Evolutionary conservation across 768 basidiomycete genomes (phyloP).

Genomic region (Podaxis sp.): DNA sequence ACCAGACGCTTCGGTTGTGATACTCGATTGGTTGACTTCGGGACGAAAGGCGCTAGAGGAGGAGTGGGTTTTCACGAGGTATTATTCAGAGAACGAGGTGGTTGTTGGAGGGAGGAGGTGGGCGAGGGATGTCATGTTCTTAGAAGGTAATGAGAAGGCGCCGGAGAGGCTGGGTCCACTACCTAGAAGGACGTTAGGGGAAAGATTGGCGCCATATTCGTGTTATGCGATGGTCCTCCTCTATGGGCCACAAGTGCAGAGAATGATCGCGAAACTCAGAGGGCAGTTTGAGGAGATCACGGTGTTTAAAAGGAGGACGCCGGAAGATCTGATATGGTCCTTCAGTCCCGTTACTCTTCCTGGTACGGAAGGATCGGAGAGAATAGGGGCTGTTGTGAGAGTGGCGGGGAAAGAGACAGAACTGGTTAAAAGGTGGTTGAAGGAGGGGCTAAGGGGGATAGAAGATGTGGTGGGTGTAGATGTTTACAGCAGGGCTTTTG

Average conservation of each 20-base stretch:
- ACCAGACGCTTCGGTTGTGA: slow-evolving; percentile 56
- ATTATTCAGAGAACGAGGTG: slow-evolving; percentile 85
- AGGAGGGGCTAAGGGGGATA: slow-evolving; percentile 47
- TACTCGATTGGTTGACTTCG: slow-evolving; percentile 92
- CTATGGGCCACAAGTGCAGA: slow-evolving; percentile 60
- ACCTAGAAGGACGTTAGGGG: slow-evolving; percentile 47
- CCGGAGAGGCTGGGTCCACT: slow-evolving; percentile 22
- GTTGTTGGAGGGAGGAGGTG: slow-evolving; percentile 61
- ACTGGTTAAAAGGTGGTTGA: slow-evolving; percentile 69
- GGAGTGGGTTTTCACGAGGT: slow-evolving; percentile 85
- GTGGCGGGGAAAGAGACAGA: slow-evolving; percentile 79
- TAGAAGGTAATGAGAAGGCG: slow-evolving; percentile 47
- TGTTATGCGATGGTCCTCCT: slow-evolving; percentile 90
- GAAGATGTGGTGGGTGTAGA: slow-evolving; percentile 59
- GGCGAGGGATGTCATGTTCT: slow-evolving; percentile 74
- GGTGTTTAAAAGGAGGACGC: slow-evolving; percentile 60
- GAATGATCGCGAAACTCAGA: slow-evolving; percentile 46
- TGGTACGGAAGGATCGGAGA: slow-evolving; percentile 21
- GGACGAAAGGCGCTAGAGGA: slow-evolving; percentile 83
- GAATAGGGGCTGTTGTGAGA: slow-evolving; percentile 59
- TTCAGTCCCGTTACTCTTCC: slow-evolving; percentile 52
- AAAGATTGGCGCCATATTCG: slow-evolving; percentile 74
- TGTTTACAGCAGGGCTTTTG: slow-evolving; percentile 62
- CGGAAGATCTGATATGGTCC: slow-evolving; percentile 79
- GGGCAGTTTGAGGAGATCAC: slow-evolving; percentile 49